Conservation (phyloP, 108 stramenopile species). For the Skeletonema menzelii region DNA sequence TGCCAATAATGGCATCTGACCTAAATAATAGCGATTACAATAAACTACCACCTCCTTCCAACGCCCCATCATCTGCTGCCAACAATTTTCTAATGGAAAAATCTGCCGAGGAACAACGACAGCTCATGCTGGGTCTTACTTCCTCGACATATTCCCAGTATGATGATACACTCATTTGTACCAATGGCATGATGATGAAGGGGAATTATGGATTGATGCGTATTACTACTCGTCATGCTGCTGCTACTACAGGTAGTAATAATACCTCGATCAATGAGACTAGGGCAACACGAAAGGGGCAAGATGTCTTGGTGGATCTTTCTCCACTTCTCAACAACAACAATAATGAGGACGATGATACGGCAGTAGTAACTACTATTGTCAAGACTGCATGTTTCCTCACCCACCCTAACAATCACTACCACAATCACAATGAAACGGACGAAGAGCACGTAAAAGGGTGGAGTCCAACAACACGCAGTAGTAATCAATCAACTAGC, state of each 20-base stretch:
- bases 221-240: not conserved
- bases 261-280: not conserved
- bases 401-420: not conserved
- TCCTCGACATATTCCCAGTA: constrained; percentile 3
- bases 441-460: not conserved
- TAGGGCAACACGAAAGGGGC: not conserved
- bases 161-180: constrained; percentile 15
- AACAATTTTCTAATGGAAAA: not conserved
- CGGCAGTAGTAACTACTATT: not conserved
- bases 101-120: not conserved
- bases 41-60: not conserved
- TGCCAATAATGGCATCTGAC: not conserved
- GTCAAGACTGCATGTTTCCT: not conserved
- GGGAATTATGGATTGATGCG: constrained; percentile 1
- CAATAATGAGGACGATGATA: not conserved
- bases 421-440: not conserved
- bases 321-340: not conserved
- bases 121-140: constrained; percentile 3
- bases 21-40: not conserved
- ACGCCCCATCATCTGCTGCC: not conserved
- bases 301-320: not conserved
- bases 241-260: no score
- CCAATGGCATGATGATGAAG: constrained; percentile 12
- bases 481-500: no score
- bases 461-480: constrained; percentile 1